phyloP scores from a whole-genome alignment of 2,329 filamentous ascomycete genomes.

The Hawksworthiomyces lignivorus region DNA sequence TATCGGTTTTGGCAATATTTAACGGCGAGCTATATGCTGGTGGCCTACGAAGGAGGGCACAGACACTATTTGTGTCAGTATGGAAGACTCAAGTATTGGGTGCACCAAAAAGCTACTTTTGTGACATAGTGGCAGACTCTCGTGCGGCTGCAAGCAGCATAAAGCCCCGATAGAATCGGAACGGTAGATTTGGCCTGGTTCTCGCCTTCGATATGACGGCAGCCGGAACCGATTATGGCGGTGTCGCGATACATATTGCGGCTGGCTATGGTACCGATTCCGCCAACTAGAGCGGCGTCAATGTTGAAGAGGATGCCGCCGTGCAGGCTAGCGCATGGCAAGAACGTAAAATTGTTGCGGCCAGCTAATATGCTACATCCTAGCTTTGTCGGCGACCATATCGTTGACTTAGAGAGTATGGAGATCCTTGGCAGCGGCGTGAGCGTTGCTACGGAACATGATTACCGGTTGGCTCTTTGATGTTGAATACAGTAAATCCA shows the following conservation, averaged over 20 bases:
- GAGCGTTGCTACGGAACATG: slow-evolving; percentile 98
- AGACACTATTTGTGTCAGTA: too few species aligned
- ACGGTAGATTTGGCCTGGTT: slow-evolving; percentile 98
- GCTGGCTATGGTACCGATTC: slow-evolving; percentile 91
- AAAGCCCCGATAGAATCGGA: slow-evolving; percentile 83
- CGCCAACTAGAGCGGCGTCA: slow-evolving; percentile 91
- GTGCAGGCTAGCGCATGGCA: slow-evolving; percentile 99
- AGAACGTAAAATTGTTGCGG: slow-evolving; percentile 99
- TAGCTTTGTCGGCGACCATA: slow-evolving; percentile 99
- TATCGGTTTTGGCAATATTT: too few species aligned
- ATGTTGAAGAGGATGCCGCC: slow-evolving; percentile 99
- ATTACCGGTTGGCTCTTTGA: slow-evolving; percentile 99
- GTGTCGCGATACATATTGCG: slow-evolving; percentile 99
- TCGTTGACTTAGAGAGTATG: slow-evolving; percentile 93
- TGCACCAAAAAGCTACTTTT: too few species aligned
- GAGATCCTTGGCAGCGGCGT: slow-evolving; percentile 87
- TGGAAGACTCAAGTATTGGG: too few species aligned
- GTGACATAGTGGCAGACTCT: too few species aligned
- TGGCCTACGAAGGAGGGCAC: too few species aligned
- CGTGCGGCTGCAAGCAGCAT: too few species aligned
- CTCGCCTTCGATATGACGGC: slow-evolving; percentile 99
- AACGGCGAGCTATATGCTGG: too few species aligned
- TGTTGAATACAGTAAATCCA: slow-evolving; percentile 94
- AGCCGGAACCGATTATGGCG: slow-evolving; percentile 96
- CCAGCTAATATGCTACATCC: slow-evolving; percentile 94